Evolutionary conservation across 23 red algal species (phyloP), one percentile per base, ranked within the genome.

Genomic region (Gracilariopsis chorda): DNA sequence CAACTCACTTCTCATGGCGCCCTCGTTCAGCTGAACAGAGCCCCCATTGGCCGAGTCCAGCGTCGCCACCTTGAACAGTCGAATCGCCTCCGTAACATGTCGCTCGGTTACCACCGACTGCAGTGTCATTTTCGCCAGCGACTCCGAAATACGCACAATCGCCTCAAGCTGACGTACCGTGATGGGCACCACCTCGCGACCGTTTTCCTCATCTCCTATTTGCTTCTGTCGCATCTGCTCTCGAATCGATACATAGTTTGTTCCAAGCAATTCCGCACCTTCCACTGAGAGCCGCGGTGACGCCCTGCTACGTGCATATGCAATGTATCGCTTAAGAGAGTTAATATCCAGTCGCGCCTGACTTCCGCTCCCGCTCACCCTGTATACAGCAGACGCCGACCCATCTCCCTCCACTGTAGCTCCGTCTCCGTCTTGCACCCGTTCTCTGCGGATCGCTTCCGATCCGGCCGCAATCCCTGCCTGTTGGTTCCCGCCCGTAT

Each of bases 71-170:
- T 90, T 88, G 87, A 99, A 99, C 48, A 99, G 86, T 2, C 97
- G 82, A 58, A 99, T 74, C 28, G 97, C 97, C 61, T 99, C 97
- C 29, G 88, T 86, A 11, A 93, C 97, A 53, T 99, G 88, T 5
- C 75, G 42, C 46, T 93, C 93, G 10, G 88, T 94, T 27, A 93
- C 94, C 27, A 85, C 56, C 32, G 60, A 23, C 39, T 84, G 58
- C 29, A 99, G 93, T 24, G 82, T 87, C 97, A 99, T 99, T 58
- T 99, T 99, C 9, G 96, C 96, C 17, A 98, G 32, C 72, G 93
- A 92, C 73, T 98, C 96, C 14, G 96, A 90, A 41, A 98, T 73
- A 44, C 96, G 84, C 20, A 98, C 89, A 37, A 98, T 92, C 1
- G 96, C 88, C 73, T 98, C 96, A 27, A 98, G 40, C 71, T 98